Conservation (phyloP, 169 alveolate genomes). For the Eimeria sp. region DNA sequence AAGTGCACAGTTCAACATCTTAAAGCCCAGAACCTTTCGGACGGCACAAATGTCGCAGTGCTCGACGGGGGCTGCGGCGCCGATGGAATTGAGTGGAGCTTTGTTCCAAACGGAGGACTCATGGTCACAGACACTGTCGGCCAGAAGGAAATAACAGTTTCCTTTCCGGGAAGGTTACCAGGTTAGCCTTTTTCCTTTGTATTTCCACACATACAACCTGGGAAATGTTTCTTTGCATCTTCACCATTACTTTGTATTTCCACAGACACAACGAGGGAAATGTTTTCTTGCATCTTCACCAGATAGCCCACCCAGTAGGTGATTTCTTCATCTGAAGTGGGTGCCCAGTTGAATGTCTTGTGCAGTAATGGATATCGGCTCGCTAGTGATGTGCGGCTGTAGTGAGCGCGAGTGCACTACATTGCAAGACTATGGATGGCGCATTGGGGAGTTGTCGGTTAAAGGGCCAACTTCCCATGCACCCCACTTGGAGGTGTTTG, state of each 20-base stretch:
- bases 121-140: neutral
- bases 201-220: neutral
- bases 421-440: conserved; percentile 69
- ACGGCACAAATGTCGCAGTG: conserved; percentile 11
- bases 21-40: conserved; percentile 10
- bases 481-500: conserved; percentile 14
- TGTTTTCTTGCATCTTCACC: neutral
- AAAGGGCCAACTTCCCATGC: conserved; percentile 56
- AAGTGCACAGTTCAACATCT: neutral
- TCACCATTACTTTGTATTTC: neutral
- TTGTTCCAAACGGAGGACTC: conserved; percentile 41
- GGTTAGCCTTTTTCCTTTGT: neutral
- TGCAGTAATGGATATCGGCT: conserved; percentile 20
- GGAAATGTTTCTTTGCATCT: neutral
- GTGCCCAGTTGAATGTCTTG: neutral
- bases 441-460: conserved; percentile 15
- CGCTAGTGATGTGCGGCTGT: conserved; percentile 69
- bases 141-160: neutral
- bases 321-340: neutral
- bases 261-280: neutral
- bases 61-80: conserved; percentile 66
- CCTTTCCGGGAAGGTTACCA: conserved; percentile 47
- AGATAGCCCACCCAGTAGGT: neutral
- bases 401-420: conserved; percentile 31
- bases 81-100: conserved; percentile 42